These are phyloP conservation scores for Corchorus olitorius DNA, from an alignment of 345 rosid genomes.

Conservation along the genomic window DNA sequence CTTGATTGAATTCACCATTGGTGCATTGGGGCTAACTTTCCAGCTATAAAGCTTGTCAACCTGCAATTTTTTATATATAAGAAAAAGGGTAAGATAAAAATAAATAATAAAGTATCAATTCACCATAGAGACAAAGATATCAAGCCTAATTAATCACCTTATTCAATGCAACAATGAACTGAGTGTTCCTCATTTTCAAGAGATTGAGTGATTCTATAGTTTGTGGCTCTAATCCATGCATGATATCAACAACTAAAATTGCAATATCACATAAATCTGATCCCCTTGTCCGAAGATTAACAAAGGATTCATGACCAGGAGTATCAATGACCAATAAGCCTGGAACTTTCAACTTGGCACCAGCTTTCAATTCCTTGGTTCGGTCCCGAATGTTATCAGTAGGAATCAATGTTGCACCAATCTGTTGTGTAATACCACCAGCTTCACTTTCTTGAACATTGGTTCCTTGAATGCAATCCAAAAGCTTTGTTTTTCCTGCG, in stretches of 20 bases:
- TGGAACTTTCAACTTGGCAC: slow-evolving; percentile 90
- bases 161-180: slow-evolving; percentile 91
- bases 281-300: slow-evolving; percentile 91
- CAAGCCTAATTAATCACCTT: slow-evolving; percentile 52
- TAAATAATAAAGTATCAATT: neutral
- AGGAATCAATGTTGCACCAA: slow-evolving; percentile 97
- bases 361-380: slow-evolving; percentile 90
- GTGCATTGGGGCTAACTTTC: slow-evolving; percentile 77
- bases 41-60: slow-evolving; percentile 95
- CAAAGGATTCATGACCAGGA: slow-evolving; percentile 94
- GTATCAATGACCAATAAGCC: slow-evolving; percentile 97
- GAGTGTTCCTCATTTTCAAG: slow-evolving; percentile 77
- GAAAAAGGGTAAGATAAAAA: neutral
- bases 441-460: slow-evolving; percentile 99
- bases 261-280: slow-evolving; percentile 97
- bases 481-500: slow-evolving; percentile 93
- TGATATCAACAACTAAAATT: slow-evolving; percentile 92
- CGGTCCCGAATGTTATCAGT: slow-evolving; percentile 91
- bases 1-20: slow-evolving; percentile 69
- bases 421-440: slow-evolving; percentile 99
- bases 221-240: slow-evolving; percentile 92
- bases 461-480: slow-evolving; percentile 96
- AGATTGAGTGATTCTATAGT: slow-evolving; percentile 94
- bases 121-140: slow-evolving; percentile 3
- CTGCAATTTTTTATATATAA: slow-evolving; percentile 37